Base-by-base conservation (phyloP, 306 rosid genomes). In the Pachyrhizus erosus region DNA sequence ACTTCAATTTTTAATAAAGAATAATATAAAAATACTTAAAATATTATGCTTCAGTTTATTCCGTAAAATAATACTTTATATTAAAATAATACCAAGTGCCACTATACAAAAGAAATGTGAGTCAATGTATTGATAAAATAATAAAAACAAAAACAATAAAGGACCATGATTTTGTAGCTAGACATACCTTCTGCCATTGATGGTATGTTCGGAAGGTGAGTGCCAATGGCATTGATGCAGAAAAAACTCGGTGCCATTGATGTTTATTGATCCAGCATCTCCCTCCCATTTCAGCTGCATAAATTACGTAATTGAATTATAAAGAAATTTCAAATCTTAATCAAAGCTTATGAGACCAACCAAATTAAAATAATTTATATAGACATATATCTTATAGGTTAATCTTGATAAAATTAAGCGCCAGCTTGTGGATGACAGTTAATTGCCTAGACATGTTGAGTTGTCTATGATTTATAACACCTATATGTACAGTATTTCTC, bases 181-280 rank as follows among this genome's bases (percentile, higher is more conserved):
- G 20, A 71, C 57, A 72, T 57, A 88, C 97, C 90, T 91, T 15
- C 71, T 82, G 66, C 95, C 94, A 55, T 94, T 88, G 76, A 94
- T 69, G 75, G 97, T 34, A 23, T 94, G 98, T 74, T 94, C 97
- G 0, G 98, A 89, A 70, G 97, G 97, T 10, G 93, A 82, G 76
- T 94, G 98, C 95, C 97, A 94, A 37, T 94, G 98, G 21, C 88
- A 52, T 76, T 90, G 97, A 9, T 67, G 83, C 40, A 94, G 91
- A 55, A 80, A 69, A 79, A 81, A 94, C 1, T 88, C 31, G 0
- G 90, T 90, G 65, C 91, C 97, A 15, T 89, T 89, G 70, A 94
- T 84, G 34, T 26, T 14, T 48, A 88, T 60, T 34, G 89, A 87
- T 62, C 98, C 95, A 0, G 95, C 94, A 60, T 87, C 88, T 46